These are phyloP conservation scores for Isabelozyma pseudorhagii DNA, from an alignment of 805 yeast species.

Conservation along the genomic window DNA sequence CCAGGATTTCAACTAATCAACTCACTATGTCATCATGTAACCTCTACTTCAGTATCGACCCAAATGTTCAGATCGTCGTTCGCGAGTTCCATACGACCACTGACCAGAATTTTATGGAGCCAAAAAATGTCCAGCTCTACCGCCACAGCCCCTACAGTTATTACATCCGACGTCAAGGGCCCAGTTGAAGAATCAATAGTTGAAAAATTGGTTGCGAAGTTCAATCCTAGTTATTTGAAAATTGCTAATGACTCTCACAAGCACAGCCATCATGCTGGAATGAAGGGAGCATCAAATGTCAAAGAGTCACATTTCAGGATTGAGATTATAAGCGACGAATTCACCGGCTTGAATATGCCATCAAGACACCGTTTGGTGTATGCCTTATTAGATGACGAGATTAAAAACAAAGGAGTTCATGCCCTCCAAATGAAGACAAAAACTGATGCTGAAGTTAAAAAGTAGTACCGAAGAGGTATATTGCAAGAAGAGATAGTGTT, in stretches of 20 bases:
- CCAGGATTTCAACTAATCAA: background rate
- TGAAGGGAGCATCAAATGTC: constrained; percentile 66
- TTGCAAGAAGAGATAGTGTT: background rate
- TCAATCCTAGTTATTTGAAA: constrained; percentile 45
- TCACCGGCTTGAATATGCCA: constrained; percentile 64
- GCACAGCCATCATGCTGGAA: constrained; percentile 84
- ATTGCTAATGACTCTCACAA: constrained; percentile 81
- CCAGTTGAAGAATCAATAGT: constrained; percentile 52
- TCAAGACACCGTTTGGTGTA: constrained; percentile 78
- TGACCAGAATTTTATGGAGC: background rate
- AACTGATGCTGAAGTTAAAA: constrained; percentile 37
- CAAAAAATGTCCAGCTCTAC: background rate
- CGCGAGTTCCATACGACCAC: background rate
- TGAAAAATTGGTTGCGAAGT: constrained; percentile 35
- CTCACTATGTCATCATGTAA: too few relatives aligned
- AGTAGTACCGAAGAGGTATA: background rate
- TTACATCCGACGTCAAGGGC: constrained; percentile 15
- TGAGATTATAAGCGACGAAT: constrained; percentile 66
- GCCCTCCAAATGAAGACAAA: constrained; percentile 84
- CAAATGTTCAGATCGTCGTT: background rate
- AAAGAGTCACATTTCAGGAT: constrained; percentile 82
- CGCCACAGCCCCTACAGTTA: constrained; percentile 1
- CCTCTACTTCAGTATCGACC: background rate
- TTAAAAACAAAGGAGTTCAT: constrained; percentile 71
- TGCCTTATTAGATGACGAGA: constrained; percentile 64